Base-by-base conservation (phyloP, 2,329 filamentous ascomycete genomes). In the Graphiopsis chlorocephala region DNA sequence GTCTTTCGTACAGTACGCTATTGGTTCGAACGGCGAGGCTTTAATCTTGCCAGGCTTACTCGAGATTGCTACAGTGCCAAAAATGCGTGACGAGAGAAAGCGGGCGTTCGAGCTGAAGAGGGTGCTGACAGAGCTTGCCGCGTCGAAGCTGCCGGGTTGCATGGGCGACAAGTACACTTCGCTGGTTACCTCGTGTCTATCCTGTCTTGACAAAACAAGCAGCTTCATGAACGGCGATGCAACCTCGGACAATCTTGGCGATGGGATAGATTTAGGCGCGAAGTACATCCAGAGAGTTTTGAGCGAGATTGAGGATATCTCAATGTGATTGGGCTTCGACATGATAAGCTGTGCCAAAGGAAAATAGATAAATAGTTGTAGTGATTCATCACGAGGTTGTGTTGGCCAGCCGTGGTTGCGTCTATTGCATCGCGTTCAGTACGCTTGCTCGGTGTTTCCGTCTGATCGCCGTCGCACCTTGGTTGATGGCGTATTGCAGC, bases 141-240 rank as follows among this genome's bases (percentile, higher is more conserved):
- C 64, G 53, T 25, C 56, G 12, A 53, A 65, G 15, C 65, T 78
- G 23, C 72, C 74, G 14, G 61, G 48, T 4, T 60, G 33, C 10
- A 75, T 78, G 72, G 78, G 78, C 14, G 66, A 72, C n/a, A 71
- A 63, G 56, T 80, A 78, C 63, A 66, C 70, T 11, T 56, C 70
- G 1, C 64, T 77, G 56, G 76, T 77, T 11, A 48, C 72, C 33
- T 70, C 68, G 20, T 78, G 77, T 64, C 66, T 78, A 38, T 76
- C 72, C 3, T 69, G 71, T 50, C 66, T 73, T n/a, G 70, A 73
- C 17, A 63, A 63, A n/a, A 65, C 67, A 31, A 68, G 67, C 53
- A 33, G 23, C n/a, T 42, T 66, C 26, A 28, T 25, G 15, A 23
- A 25, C 14, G 23, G 8, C 3, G 26, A 31, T n/a, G 4, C n/a